These are phyloP conservation scores for Mucor circinelloides DNA, from an alignment of 371 early-diverging fungal genomes.

Conservation along the genomic window DNA sequence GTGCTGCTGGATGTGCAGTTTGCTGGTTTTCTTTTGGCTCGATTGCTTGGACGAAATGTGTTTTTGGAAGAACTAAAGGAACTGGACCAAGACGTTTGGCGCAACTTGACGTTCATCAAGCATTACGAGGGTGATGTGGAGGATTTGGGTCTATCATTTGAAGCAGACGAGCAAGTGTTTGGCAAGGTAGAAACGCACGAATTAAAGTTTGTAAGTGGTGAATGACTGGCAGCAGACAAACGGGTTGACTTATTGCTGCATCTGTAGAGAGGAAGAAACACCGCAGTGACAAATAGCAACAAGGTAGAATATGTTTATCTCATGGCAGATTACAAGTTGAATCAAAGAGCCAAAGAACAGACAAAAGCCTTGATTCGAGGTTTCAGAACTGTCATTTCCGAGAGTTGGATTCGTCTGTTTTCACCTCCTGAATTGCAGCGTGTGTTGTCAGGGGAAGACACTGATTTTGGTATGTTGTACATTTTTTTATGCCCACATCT, in stretches of 20 bases:
- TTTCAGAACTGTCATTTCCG: conserved; percentile 64
- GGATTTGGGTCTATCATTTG: conserved; percentile 69
- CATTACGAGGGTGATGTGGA: conserved; percentile 70
- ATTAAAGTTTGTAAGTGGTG: conserved; percentile 43
- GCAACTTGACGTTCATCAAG: conserved; percentile 79
- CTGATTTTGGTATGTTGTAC: conserved; percentile 64
- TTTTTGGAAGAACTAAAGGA: conserved; percentile 83
- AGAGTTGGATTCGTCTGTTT: conserved; percentile 70
- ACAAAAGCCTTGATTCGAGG: conserved; percentile 83
- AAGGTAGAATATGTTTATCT: conserved; percentile 82
- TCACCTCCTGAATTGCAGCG: conserved; percentile 82
- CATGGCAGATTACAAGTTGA: conserved; percentile 75
- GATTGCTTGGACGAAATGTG: conserved; percentile 75
- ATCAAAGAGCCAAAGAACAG: conserved; percentile 77
- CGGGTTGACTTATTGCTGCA: neutral
- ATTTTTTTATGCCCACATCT: neutral
- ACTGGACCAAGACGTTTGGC: conserved; percentile 80
- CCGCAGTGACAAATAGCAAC: conserved; percentile 79
- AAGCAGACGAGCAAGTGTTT: conserved; percentile 62
- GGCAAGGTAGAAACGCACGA: conserved; percentile 52
- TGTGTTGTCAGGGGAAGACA: conserved; percentile 80
- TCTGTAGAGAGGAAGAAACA: conserved; percentile 65
- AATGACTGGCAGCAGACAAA: neutral
- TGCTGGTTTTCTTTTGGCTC: conserved; percentile 83
- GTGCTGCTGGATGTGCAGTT: conserved; percentile 87